Conservation (phyloP, 345 rosid genomes). For the Arabis hirsuta region DNA sequence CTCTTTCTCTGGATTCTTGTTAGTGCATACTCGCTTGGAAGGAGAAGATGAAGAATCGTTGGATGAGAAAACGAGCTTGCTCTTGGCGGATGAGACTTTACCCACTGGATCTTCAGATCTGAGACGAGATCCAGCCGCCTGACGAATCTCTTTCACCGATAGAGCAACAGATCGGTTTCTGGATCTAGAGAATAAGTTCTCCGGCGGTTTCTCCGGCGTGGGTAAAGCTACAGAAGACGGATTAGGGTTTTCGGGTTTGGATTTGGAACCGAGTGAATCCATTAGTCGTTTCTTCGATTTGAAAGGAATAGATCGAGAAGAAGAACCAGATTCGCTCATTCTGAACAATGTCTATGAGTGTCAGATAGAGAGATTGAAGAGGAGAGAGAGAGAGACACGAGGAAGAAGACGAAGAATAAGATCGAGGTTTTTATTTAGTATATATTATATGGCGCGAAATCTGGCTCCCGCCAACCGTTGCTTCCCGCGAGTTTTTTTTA, state of each 20-base stretch:
- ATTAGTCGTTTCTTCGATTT: constrained; percentile 51
- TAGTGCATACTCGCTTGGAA: constrained; percentile 23
- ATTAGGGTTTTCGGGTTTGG: constrained; percentile 24
- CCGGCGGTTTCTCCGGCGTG: constrained; percentile 61
- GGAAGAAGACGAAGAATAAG: neutral
- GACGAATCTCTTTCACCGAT: constrained; percentile 64
- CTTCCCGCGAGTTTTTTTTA: constrained; percentile 49
- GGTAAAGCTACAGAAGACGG: constrained; percentile 41
- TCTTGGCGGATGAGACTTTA: constrained; percentile 49
- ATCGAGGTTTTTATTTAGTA: constrained; percentile 21
- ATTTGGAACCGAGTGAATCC: constrained; percentile 25
- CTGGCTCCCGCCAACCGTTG: constrained; percentile 60
- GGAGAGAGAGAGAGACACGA: neutral
- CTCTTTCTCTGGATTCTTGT: constrained; percentile 21
- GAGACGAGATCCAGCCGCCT: constrained; percentile 54
- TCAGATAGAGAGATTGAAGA: neutral
- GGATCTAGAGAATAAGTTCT: constrained; percentile 47
- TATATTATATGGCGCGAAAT: constrained; percentile 49
- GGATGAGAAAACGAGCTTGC: constrained; percentile 46
- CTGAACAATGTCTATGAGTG: neutral
- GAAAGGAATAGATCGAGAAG: constrained; percentile 47
- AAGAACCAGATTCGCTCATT: constrained; percentile 47
- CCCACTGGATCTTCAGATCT: constrained; percentile 39
- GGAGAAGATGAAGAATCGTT: constrained; percentile 35
- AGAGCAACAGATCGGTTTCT: constrained; percentile 61